Base-by-base conservation (phyloP, 2,329 filamentous ascomycete species). In the Colletotrichum liriopes region DNA sequence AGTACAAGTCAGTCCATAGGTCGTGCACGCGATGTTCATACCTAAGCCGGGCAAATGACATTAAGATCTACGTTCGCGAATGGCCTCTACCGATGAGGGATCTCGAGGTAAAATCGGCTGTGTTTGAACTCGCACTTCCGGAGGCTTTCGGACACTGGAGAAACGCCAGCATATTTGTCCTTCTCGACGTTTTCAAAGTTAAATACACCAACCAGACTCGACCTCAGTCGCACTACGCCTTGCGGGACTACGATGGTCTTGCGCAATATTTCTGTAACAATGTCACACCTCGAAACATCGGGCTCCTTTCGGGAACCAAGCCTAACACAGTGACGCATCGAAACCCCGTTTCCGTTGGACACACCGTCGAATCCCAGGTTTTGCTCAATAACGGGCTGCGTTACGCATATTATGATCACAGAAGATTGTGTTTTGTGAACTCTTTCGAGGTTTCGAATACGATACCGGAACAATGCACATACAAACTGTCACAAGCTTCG, bases 111-210 rank as follows among this genome's bases (percentile, higher is more conserved):
- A 85, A 86, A 68, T 81, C 86, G 0, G 82, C 83, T 0, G 81
- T 91, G 0, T 91, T 91, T 61, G 89, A 91, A 73, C 78, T 91
- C 0, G 63, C 75, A 0, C 73, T 84, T 0, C 88, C 89, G 0
- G 7, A 26, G 0, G 43, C 76, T 0, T 86, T 88, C 43, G 75
- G 76, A 0, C 60, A 74, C 1, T 91, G 89, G 89, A 80, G 89
- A 20, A 85, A 90, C 67, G 73, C 77, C 1, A 88, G 86, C 0
- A 69, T 82, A 0, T 85, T 80, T 56, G 39, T 91, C 2, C 72
- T 87, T 1, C 70, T 77, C 0, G 75, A 84, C 11, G 79, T 87
- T 1, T 75, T 90, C 0, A 68, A 74, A 0, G 77, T 66, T 12
- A 14, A 41, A n/a, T 23, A 20, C 18, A 35, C 12, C 14, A 39